phyloP scores from a whole-genome alignment of 108 stramenopile genomes.

The Epipyxis sp. region DNA sequence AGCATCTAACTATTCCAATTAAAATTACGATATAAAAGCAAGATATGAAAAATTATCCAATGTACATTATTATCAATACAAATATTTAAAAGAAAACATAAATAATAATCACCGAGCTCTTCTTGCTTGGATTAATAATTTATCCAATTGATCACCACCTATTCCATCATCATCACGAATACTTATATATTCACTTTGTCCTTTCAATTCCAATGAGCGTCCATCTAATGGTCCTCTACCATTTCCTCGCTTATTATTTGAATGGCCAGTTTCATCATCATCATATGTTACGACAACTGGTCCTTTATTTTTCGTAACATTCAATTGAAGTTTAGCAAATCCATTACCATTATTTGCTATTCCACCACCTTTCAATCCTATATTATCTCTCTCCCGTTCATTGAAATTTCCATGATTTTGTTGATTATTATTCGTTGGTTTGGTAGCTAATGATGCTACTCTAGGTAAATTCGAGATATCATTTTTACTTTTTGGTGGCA shows the following conservation, averaged over 20 bases:
- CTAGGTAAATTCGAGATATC: not conserved
- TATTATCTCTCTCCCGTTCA: not conserved
- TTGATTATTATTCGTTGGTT: not conserved
- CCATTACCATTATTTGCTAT: not conserved
- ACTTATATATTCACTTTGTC: not conserved
- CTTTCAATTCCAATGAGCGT: not conserved
- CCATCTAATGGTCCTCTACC: not conserved
- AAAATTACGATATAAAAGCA: no score
- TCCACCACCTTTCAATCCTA: not conserved
- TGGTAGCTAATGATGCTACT: not conserved
- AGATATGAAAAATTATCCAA: no score
- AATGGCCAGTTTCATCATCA: not conserved
- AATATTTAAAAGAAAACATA: not conserved
- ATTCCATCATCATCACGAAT: conserved; percentile 13
- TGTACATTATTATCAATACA: no score
- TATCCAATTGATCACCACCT: not conserved
- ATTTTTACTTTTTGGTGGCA: not conserved
- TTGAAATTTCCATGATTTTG: not conserved
- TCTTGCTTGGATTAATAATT: not conserved
- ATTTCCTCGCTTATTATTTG: not conserved
- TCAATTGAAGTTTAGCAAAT: not conserved
- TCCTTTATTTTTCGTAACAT: not conserved
- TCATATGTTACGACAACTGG: conserved; percentile 9
- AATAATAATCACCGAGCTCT: not conserved
- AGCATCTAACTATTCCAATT: no score